phyloP scores from a whole-genome alignment of 805 yeast species.

The Metschnikowia gruessii region DNA sequence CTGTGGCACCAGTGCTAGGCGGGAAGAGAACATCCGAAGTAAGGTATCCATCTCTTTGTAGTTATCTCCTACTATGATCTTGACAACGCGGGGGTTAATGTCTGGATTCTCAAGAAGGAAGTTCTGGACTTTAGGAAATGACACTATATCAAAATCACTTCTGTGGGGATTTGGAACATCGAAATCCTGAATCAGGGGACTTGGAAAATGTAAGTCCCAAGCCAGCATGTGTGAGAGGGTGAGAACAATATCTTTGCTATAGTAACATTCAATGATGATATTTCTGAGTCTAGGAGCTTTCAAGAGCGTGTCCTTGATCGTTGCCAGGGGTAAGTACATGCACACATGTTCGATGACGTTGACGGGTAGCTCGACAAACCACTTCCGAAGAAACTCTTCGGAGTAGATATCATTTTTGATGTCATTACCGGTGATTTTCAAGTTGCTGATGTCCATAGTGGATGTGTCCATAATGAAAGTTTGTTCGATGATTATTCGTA shows the following conservation, averaged over 20 bases:
- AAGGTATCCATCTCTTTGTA: constrained; percentile 27
- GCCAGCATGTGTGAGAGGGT: constrained; percentile 33
- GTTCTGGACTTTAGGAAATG: constrained; percentile 32
- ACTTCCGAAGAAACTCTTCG: constrained; percentile 11
- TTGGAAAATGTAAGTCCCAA: no score
- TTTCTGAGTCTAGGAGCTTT: constrained; percentile 21
- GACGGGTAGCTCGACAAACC: constrained; percentile 17
- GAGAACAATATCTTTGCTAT: constrained; percentile 32
- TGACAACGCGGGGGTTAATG: constrained; percentile 27
- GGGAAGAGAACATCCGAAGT: constrained; percentile 19
- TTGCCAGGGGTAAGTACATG: constrained; percentile 9
- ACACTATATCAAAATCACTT: constrained; percentile 20
- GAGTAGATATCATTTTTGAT: no score
- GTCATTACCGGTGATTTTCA: no score
- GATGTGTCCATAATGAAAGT: no score
- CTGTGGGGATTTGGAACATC: no score
- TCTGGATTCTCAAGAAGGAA: constrained; percentile 30
- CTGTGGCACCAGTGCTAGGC: constrained; percentile 16
- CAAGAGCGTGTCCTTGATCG: constrained; percentile 13
- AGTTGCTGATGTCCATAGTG: no score
- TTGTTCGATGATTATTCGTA: no score
- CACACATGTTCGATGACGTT: constrained; percentile 12
- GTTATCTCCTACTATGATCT: constrained; percentile 33
- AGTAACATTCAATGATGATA: constrained; percentile 27
- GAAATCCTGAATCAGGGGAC: no score